A percentile compares a stretch with the other conserved stretches of the same genome.
Evolutionary conservation across 805 yeast genomes (phyloP).

Genomic region (Schizosaccharomyces lindneri): DNA sequence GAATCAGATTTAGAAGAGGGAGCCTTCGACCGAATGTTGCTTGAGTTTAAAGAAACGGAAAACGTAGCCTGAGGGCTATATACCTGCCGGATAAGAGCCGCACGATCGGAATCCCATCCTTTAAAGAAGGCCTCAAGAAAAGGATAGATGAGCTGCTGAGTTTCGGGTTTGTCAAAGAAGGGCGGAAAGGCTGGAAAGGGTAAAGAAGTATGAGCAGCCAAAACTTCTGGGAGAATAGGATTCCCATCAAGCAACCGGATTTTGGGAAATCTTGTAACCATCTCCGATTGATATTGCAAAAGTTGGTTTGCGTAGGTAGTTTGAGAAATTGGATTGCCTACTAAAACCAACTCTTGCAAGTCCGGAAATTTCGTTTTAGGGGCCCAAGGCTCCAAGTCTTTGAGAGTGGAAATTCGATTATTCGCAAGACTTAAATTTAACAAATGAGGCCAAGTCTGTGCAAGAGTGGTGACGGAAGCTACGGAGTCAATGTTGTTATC

Average conservation of each 20-base stretch:
- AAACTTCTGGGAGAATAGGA: conserved; percentile 43
- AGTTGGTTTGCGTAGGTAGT: conserved; percentile 12
- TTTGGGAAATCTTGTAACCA: conserved; percentile 55
- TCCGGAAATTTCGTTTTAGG: conserved; percentile 38
- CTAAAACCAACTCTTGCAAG: conserved; percentile 52
- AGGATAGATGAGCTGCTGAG: conserved; percentile 46
- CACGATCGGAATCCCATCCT: conserved; percentile 60
- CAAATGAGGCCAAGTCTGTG: conserved; percentile 50
- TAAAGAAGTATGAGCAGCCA: conserved; percentile 13
- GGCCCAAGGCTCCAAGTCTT: conserved; percentile 40
- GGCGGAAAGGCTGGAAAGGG: conserved; percentile 25
- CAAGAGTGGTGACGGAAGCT: conserved; percentile 31
- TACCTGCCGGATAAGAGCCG: conserved; percentile 33
- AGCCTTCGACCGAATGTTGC: conserved; percentile 10
- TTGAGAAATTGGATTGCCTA: conserved; percentile 47
- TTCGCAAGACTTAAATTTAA: conserved; percentile 58
- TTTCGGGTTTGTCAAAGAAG: conserved; percentile 58
- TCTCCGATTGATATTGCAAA: conserved; percentile 29
- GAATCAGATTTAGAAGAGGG: conserved; percentile 6
- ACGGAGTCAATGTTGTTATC: conserved; percentile 39
- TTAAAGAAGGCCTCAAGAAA: conserved; percentile 54
- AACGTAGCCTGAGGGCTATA: conserved; percentile 72
- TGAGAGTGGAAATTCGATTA: conserved; percentile 37
- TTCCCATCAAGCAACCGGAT: conserved; percentile 57
- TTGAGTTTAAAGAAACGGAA: conserved; percentile 50